Evolutionary conservation across 768 basidiomycete genomes (phyloP), one percentile per base, ranked within the genome.

Genomic region (Chalciporus sphaerocephalus): DNA sequence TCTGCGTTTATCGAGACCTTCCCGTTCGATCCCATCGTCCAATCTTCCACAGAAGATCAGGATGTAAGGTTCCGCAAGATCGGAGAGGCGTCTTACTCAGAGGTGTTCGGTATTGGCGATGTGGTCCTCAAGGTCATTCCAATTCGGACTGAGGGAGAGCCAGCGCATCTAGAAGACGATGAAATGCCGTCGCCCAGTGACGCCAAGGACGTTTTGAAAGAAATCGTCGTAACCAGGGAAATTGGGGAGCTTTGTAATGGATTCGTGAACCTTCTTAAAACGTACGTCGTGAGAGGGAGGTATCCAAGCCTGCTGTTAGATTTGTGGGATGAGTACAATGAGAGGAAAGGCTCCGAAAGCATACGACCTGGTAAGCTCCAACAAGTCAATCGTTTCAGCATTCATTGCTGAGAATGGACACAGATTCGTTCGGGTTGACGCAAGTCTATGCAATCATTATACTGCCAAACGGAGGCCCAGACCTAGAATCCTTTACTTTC

Each of bases 51-150:
- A 23, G 53, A 57, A 27, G 56, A 48, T 54, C 67, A 54, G 54
- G 53, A 67, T 49, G 48, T 65, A 18, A 64, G 45, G 6, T 92
- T 92, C 66, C 73, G 68, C 53, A 99, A 99, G 67, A 83, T 97
- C 37, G 95, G 95, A 33, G 96, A 99, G 69, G 96, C 96, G 6
- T 91, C 88, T 39, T 99, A 87, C 65, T 95, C 92, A 0, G 96
- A 99, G 60, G 96, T 99, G 22, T 99, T 91, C 64, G 87, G 87
- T 7, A 85, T 93, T 40, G 86, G 86, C 3, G 80, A 87, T 53
- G 80, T 94, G 25, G 92, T 94, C n/a, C 74, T 94, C 52, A 95
- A 94, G 70, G 76, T 96, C 36, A 82, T 94, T 28, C 92, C 92
- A 6, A 65, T 93, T 28, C 73, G 80, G 40, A 72, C 78, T 50